Percentiles rank a stretch among this genome's conserved stretches.
phyloP scores from a whole-genome alignment of 2,329 filamentous ascomycete genomes.

The Ilyonectria destructans region DNA sequence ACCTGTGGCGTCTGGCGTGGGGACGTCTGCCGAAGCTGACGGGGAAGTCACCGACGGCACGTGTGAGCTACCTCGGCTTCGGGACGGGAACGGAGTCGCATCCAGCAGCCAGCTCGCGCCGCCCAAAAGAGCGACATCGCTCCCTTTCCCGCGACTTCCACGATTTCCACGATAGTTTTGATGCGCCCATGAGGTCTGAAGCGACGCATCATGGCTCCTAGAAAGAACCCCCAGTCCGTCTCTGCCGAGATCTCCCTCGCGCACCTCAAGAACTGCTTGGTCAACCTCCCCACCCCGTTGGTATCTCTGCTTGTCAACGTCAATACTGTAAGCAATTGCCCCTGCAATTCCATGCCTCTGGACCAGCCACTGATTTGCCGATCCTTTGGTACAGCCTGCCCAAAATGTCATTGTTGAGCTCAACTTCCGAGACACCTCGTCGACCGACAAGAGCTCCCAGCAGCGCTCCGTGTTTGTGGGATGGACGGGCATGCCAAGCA shows the following conservation, averaged over 20 bases:
- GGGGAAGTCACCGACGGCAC: conserved; percentile 53
- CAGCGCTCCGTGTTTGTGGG: conserved; percentile 87
- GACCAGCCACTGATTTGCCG: conserved; percentile 35
- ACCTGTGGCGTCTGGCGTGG: conserved; percentile 31
- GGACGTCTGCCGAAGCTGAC: conserved; percentile 32
- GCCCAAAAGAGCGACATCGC: conserved; percentile 31
- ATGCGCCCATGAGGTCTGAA: conserved; percentile 26
- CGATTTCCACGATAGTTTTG: conserved; percentile 1
- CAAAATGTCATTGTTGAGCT: conserved; percentile 98
- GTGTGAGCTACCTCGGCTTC: conserved; percentile 56
- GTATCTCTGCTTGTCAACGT: conserved; percentile 89
- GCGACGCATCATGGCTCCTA: conserved; percentile 60
- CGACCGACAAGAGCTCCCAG: conserved; percentile 63
- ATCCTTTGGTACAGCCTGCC: conserved; percentile 72
- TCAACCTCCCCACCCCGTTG: conserved; percentile 90
- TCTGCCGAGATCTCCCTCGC: conserved; percentile 88
- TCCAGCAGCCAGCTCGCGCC: conserved; percentile 22
- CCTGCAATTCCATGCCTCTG: not conserved
- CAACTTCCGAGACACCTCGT: conserved; percentile 74
- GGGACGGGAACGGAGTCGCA: conserved; percentile 42
- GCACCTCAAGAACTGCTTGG: conserved; percentile 93
- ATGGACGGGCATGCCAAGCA: conserved; percentile 99
- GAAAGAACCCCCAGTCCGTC: conserved; percentile 74
- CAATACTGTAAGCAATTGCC: conserved; percentile 79
- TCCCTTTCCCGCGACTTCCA: conserved; percentile 15